Base-by-base conservation (phyloP, 768 basidiomycete species). In the Podaxis rugospora region DNA sequence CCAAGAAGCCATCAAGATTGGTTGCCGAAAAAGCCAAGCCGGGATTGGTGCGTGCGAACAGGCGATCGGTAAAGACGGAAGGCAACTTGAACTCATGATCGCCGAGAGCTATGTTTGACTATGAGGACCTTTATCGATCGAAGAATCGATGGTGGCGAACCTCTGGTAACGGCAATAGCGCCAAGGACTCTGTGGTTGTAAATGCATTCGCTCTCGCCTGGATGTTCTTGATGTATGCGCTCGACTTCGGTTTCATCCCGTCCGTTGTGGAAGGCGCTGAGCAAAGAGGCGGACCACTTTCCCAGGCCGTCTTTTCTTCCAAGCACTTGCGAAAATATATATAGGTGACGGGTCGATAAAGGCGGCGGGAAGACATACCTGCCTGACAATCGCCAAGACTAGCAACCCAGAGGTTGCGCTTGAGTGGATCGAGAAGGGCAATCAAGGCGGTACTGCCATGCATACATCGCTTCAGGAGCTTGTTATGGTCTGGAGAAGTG, bases 301-400 rank as follows among this genome's bases (percentile, higher is more conserved):
- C 74, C 78, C 13, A 67, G 59, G 9, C 59, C 42, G 23, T 63
- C 61, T 60, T 75, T 74, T 13, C 67, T 68, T 1, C 80, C 82
- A 36, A 83, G 75, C 14, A 79, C 83, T 83, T 55, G 25, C 11
- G 16, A 21, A 53, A 25, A 23, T 23, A 23, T 39, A 36, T 37
- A 27, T 13, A 39, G 25, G 21, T 27, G n/a, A 23, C 25, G 13
- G 27, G 27, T 47, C 5, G 49, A 46, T 37, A n/a, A 27, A n/a
- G 21, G 16, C 5, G 58, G 21, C 44, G 36, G 50, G 49, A 18
- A 11, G 39, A 36, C 44, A 13, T 47, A 83, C 84, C 76, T 60
- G 81, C 83, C 64, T 76, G 76, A 63, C 83, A 83, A 66, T 86
- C 84, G 3, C 84, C 84, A 37, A 84, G 70, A 66, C 81, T 83